Conservation (phyloP, 2,329 filamentous ascomycete species). For the Plectosphaerella sp. region DNA sequence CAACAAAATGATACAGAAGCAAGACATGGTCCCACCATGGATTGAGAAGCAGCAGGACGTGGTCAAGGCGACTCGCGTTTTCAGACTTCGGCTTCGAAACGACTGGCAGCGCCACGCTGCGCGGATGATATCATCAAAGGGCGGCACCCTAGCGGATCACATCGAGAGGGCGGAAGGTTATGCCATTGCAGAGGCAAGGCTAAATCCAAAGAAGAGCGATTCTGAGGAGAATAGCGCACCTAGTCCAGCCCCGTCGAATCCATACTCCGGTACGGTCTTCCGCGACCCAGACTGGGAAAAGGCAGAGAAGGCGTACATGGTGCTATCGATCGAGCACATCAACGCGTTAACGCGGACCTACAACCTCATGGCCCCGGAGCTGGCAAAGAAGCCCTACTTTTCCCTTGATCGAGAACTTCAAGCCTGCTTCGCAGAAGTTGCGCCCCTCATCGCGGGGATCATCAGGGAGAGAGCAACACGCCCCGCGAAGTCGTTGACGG, state of each 20-base stretch:
- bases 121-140: slow-evolving; percentile 69
- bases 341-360: slow-evolving; percentile 82
- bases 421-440: slow-evolving; percentile 80
- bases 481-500: slow-evolving; percentile 25
- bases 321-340: slow-evolving; percentile 69
- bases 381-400: slow-evolving; percentile 92
- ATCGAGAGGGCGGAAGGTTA: slow-evolving; percentile 67
- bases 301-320: slow-evolving; percentile 70
- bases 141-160: slow-evolving; percentile 66
- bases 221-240: slow-evolving; percentile 2
- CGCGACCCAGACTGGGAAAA: slow-evolving; percentile 74
- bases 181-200: slow-evolving; percentile 66
- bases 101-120: slow-evolving; percentile 86
- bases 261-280: slow-evolving; percentile 55
- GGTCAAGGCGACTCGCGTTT: slow-evolving; percentile 60
- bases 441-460: slow-evolving; percentile 66
- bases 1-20: slow-evolving; percentile 97
- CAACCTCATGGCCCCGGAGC: slow-evolving; percentile 88
- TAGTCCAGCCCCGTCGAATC: background rate
- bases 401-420: slow-evolving; percentile 76
- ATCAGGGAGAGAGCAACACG: slow-evolving; percentile 64
- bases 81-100: slow-evolving; percentile 68
- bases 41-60: slow-evolving; percentile 98
- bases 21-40: slow-evolving; percentile 95
- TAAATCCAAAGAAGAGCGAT: slow-evolving; percentile 51